Conservation (phyloP, 441 rosid species). For the Gossypium gossypioides region DNA sequence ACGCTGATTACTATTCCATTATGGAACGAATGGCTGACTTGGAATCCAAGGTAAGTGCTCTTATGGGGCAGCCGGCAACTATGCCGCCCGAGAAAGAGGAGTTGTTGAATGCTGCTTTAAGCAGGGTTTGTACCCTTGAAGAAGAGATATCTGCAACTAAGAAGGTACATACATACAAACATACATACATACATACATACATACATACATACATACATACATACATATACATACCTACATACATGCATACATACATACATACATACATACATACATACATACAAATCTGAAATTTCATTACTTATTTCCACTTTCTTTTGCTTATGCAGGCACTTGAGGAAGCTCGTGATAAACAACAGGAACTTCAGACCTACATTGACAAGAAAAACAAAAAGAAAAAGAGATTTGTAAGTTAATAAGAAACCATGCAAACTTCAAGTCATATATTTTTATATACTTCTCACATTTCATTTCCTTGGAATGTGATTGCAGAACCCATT, state of each 20-base stretch:
- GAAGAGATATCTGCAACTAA: constrained; percentile 49
- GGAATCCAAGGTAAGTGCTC: constrained; percentile 47
- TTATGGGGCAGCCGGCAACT: constrained; percentile 23
- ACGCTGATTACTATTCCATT: constrained; percentile 43
- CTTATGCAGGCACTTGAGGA: constrained; percentile 51
- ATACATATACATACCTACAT: background rate
- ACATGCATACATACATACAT: constrained; percentile 7
- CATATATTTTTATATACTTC: background rate
- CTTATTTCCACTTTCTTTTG: background rate
- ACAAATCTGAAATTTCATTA: background rate
- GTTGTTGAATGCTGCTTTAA: constrained; percentile 48
- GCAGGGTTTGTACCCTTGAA: constrained; percentile 50
- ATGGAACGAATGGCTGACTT: constrained; percentile 57
- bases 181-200: constrained; percentile 1
- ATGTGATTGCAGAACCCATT: constrained; percentile 21
- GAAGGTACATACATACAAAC: constrained; percentile 27
- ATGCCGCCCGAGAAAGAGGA: constrained; percentile 62
- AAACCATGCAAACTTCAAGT: background rate
- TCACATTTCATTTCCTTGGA: background rate
- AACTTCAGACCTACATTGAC: constrained; percentile 51
- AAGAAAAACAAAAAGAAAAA: constrained; percentile 49
- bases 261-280: background rate
- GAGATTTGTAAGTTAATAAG: constrained; percentile 20
- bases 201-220: constrained; percentile 7
- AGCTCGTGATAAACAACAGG: constrained; percentile 41